Evolutionary conservation across 169 alveolate genomes (phyloP).

Genomic region (Plasmodium vivax): DNA sequence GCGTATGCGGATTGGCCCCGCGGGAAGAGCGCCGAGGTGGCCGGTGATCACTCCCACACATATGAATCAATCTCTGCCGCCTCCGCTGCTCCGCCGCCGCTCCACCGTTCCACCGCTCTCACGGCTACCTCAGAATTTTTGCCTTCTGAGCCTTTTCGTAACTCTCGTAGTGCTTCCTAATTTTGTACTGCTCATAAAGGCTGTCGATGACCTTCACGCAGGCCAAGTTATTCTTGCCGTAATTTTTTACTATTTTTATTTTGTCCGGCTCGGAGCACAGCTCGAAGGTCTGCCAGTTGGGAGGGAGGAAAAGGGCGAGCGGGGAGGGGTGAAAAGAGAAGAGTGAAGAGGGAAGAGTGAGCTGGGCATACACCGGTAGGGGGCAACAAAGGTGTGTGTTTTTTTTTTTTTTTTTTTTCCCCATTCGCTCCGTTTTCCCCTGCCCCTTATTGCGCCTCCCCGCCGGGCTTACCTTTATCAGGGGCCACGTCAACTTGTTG

Average conservation of each 20-base stretch:
- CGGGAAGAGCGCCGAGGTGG: background rate
- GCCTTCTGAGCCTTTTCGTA: slow-evolving; percentile 77
- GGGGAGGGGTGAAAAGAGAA: background rate
- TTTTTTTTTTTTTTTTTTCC: slow-evolving; percentile 7
- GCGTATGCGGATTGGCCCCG: background rate
- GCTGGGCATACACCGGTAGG: background rate
- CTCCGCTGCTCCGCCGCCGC: background rate
- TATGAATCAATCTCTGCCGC: background rate
- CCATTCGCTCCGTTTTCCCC: no score
- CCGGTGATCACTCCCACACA: background rate
- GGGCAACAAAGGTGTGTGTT: background rate
- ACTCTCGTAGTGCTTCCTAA: slow-evolving; percentile 65
- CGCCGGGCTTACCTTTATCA: slow-evolving; percentile 68
- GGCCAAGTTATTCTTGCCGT: slow-evolving; percentile 76
- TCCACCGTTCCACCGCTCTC: no score
- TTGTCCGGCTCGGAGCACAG: slow-evolving; percentile 75
- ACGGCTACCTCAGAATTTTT: slow-evolving; percentile 72
- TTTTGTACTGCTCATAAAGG: slow-evolving; percentile 77
- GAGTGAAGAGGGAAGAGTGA: background rate
- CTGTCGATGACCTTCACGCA: slow-evolving; percentile 78
- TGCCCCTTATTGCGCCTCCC: background rate
- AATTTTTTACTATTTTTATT: slow-evolving; percentile 76
- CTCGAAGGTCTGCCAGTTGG: slow-evolving; percentile 74
- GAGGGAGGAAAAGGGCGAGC: background rate
- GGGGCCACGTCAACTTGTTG: slow-evolving; percentile 83